phyloP scores from a whole-genome alignment of 140 eudicot genomes.

The Ambrosia hybrid region DNA sequence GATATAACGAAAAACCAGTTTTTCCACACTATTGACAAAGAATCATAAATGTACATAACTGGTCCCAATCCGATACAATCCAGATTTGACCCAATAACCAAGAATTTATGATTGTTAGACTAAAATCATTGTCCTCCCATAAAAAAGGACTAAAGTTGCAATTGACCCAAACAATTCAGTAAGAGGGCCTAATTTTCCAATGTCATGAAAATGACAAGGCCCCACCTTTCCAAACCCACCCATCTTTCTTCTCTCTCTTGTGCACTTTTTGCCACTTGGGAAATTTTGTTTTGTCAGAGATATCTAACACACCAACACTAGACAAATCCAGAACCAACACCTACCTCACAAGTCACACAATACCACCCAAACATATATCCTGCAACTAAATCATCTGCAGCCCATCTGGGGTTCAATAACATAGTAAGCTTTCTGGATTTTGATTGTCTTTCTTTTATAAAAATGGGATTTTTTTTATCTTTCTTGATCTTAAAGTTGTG shows the following conservation, averaged over 20 bases:
- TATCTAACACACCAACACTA: constrained; percentile 32
- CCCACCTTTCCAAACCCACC: constrained; percentile 59
- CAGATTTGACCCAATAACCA: not conserved
- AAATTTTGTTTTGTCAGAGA: constrained; percentile 31
- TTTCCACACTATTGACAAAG: not conserved
- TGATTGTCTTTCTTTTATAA: constrained; percentile 18
- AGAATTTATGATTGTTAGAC: not conserved
- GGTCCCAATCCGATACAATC: not conserved
- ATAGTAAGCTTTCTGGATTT: constrained; percentile 35
- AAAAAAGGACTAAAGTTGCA: constrained; percentile 32
- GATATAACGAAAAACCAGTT: not conserved
- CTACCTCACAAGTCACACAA: constrained; percentile 26
- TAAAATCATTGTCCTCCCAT: constrained; percentile 5
- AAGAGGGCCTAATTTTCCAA: constrained; percentile 47
- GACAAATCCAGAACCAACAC: constrained; percentile 38
- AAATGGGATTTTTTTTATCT: constrained; percentile 2
- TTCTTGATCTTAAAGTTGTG: no score
- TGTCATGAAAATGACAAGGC: constrained; percentile 63
- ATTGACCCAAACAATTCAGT: constrained; percentile 17
- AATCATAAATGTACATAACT: not conserved
- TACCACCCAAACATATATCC: constrained; percentile 20
- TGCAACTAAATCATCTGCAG: constrained; percentile 19
- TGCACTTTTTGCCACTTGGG: constrained; percentile 42
- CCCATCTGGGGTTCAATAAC: constrained; percentile 4
- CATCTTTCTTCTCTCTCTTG: constrained; percentile 9